phyloP scores from a whole-genome alignment of 2,329 filamentous ascomycete genomes.

The Apiospora koreana region DNA sequence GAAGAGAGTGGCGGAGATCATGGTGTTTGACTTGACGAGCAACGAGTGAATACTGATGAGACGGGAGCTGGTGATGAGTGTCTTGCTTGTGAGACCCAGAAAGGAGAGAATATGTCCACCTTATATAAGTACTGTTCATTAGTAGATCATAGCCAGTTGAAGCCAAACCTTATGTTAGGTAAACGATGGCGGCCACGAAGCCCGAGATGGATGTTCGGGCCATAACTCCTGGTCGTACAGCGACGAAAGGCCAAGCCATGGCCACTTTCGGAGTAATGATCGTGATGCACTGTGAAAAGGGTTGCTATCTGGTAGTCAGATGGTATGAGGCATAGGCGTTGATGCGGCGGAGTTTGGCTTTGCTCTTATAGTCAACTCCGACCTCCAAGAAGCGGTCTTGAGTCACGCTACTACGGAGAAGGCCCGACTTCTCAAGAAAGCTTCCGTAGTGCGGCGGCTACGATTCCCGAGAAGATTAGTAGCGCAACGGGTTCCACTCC shows the following conservation, averaged over 20 bases:
- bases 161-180: not conserved
- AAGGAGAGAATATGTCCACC: not conserved
- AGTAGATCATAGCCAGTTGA: not conserved
- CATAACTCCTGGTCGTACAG: not conserved
- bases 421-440: not conserved
- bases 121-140: not conserved
- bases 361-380: not conserved
- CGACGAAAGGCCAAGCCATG: not conserved
- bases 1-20: slow-evolving; percentile 11
- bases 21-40: not conserved
- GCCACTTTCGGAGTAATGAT: not conserved
- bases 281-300: not conserved
- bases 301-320: not conserved
- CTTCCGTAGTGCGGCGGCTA: not conserved
- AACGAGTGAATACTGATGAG: not conserved
- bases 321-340: not conserved
- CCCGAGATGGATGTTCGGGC: not conserved
- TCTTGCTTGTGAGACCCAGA: not conserved
- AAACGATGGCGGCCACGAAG: not conserved
- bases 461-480: not conserved
- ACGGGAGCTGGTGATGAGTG: not conserved
- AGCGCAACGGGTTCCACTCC: not conserved
- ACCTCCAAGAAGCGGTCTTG: not conserved
- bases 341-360: not conserved
- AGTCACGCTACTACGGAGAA: not conserved